A percentile compares a stretch with the other conserved stretches of the same genome.
These are phyloP conservation scores for Calvatia gigantea DNA, from an alignment of 768 basidiomycete species.

Conservation along the genomic window DNA sequence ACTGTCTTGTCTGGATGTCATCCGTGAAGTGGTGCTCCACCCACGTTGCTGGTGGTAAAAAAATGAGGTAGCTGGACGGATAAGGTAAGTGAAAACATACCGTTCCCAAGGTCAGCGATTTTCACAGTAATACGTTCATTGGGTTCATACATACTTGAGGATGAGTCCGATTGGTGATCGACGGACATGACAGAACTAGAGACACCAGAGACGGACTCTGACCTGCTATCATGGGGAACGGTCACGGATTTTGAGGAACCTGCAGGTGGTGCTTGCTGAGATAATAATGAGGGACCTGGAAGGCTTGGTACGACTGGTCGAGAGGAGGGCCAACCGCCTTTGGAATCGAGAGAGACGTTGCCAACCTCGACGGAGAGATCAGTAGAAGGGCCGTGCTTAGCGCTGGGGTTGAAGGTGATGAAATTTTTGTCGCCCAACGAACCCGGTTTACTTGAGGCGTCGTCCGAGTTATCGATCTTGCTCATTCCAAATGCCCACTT, in stretches of 20 bases:
- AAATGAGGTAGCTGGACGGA: background rate
- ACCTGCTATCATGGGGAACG: constrained; percentile 16
- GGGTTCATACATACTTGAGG: constrained; percentile 2
- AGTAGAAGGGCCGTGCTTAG: constrained; percentile 22
- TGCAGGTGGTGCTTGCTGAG: constrained; percentile 59
- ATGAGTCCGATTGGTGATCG: constrained; percentile 30
- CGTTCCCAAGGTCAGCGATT: constrained; percentile 98
- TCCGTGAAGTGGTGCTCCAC: constrained; percentile 97
- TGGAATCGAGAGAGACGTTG: constrained; percentile 36
- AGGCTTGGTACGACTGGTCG: constrained; percentile 15
- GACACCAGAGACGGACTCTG: constrained; percentile 16
- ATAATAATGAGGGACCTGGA: constrained; percentile 67
- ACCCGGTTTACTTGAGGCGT: constrained; percentile 21
- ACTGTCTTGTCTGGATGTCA: constrained; percentile 97
- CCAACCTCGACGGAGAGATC: constrained; percentile 36
- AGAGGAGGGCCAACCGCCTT: constrained; percentile 26
- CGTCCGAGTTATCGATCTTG: constrained; percentile 62
- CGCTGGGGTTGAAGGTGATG: background rate
- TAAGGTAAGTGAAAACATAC: constrained; percentile 33
- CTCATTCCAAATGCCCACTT: constrained; percentile 91
- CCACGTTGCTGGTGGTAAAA: constrained; percentile 61
- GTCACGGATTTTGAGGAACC: constrained; percentile 23
- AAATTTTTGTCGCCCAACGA: constrained; percentile 7
- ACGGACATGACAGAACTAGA: constrained; percentile 31
- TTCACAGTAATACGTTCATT: constrained; percentile 84